These are phyloP conservation scores for Babesia microti DNA, from an alignment of 169 alveolate species.

Conservation along the genomic window DNA sequence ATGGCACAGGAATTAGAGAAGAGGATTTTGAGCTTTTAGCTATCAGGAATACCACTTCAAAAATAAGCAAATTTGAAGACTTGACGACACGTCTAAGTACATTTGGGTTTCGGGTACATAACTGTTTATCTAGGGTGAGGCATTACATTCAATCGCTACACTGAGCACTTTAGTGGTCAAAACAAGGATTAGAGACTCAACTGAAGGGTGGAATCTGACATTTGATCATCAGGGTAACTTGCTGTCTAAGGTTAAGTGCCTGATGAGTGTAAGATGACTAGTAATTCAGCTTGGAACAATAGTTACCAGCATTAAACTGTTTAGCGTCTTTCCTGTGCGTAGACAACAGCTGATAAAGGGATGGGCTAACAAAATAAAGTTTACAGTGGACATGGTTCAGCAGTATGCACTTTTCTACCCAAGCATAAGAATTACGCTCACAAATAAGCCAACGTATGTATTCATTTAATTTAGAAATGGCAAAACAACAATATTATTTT, in stretches of 20 bases:
- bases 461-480: too few relatives aligned
- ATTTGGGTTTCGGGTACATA: constrained; percentile 86
- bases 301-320: constrained; percentile 30
- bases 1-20: constrained; percentile 82
- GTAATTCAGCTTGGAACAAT: constrained; percentile 44
- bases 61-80: constrained; percentile 78
- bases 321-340: constrained; percentile 37
- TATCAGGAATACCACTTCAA: constrained; percentile 84
- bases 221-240: constrained; percentile 49
- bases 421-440: constrained; percentile 16
- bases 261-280: too few relatives aligned
- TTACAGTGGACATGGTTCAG: constrained; percentile 19
- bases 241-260: constrained; percentile 17
- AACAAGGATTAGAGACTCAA: constrained; percentile 48
- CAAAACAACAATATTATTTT: too few relatives aligned
- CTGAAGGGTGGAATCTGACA: constrained; percentile 47
- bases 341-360: constrained; percentile 20
- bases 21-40: constrained; percentile 64
- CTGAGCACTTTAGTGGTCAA: constrained; percentile 44
- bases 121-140: constrained; percentile 53
- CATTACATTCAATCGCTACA: constrained; percentile 57
- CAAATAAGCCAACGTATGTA: constrained; percentile 19
- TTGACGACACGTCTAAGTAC: constrained; percentile 71
- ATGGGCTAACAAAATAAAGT: constrained; percentile 9
- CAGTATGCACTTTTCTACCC: constrained; percentile 45